Percentiles rank a stretch among this genome's conserved stretches.
These are phyloP conservation scores for Phlebopus sp. DNA, from an alignment of 1,284 basidiomycete genomes.

Conservation along the genomic window DNA sequence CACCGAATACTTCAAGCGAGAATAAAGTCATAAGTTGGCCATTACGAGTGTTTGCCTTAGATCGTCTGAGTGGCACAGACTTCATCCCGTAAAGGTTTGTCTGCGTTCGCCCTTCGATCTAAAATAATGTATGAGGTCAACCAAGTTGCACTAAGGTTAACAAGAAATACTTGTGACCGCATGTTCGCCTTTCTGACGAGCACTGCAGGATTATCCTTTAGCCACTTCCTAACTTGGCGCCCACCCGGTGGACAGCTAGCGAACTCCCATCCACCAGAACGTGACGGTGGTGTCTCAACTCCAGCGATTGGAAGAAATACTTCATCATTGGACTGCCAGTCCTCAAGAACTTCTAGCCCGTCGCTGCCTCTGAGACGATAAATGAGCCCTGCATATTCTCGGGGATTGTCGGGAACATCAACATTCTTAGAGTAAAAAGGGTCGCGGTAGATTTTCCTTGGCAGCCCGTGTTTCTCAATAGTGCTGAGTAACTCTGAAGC, in stretches of 20 bases:
- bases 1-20: slow-evolving; percentile 84
- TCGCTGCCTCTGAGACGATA: slow-evolving; percentile 68
- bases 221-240: slow-evolving; percentile 51
- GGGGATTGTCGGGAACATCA: slow-evolving; percentile 69
- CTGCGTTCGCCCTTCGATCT: slow-evolving; percentile 83
- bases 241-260: slow-evolving; percentile 61
- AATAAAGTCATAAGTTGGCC: slow-evolving; percentile 80
- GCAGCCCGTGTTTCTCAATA: slow-evolving; percentile 53
- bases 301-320: slow-evolving; percentile 3
- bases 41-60: slow-evolving; percentile 48
- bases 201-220: slow-evolving; percentile 32
- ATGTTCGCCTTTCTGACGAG: slow-evolving; percentile 17
- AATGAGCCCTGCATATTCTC: slow-evolving; percentile 79
- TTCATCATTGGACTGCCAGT: slow-evolving; percentile 42
- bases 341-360: slow-evolving; percentile 49
- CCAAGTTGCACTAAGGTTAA: not conserved
- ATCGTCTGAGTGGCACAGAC: slow-evolving; percentile 46
- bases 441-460: slow-evolving; percentile 65
- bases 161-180: slow-evolving; percentile 52
- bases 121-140: not conserved
- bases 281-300: slow-evolving; percentile 2
- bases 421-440: slow-evolving; percentile 76
- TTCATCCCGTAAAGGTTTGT: slow-evolving; percentile 67
- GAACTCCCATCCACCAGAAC: slow-evolving; percentile 72
- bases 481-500: slow-evolving; percentile 48